phyloP scores from a whole-genome alignment of 208 protist genomes.

The Kentomonas sorsogonicus region DNA sequence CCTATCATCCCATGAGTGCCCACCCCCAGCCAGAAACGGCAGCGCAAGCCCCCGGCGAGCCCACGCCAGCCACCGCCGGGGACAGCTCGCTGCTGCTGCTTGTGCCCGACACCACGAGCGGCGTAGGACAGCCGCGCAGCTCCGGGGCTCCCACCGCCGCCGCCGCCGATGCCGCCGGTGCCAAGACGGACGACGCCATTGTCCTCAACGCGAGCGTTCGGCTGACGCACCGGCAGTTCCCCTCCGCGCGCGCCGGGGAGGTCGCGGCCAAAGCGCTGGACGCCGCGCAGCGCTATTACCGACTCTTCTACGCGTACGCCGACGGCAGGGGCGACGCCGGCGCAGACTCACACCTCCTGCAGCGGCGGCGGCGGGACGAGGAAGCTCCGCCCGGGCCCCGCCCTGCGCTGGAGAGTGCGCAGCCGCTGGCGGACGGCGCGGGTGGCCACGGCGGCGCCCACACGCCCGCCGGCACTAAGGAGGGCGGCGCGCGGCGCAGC shows the following conservation, averaged over 20 bases:
- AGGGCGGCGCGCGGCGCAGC: no score
- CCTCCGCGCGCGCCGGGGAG: constrained; percentile 15
- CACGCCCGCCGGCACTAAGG: no score
- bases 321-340: neutral
- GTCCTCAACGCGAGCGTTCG: neutral
- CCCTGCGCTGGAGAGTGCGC: no score
- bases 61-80: neutral
- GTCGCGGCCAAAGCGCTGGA: constrained; percentile 28
- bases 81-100: neutral
- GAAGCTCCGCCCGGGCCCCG: no score
- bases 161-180: neutral
- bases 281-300: constrained; percentile 28
- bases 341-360: no score
- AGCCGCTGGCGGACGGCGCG: no score
- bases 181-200: constrained; percentile 3
- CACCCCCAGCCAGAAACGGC: no score
- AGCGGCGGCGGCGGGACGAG: no score
- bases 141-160: neutral
- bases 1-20: no score
- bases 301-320: constrained; percentile 26
- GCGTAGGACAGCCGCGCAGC: neutral
- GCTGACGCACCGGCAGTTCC: constrained; percentile 14
- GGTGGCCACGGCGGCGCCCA: no score
- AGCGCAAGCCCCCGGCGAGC: no score
- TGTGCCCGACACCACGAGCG: neutral